Base-by-base conservation (phyloP, 2,329 filamentous ascomycete genomes). In the Fusarium pseudoanthophilum region DNA sequence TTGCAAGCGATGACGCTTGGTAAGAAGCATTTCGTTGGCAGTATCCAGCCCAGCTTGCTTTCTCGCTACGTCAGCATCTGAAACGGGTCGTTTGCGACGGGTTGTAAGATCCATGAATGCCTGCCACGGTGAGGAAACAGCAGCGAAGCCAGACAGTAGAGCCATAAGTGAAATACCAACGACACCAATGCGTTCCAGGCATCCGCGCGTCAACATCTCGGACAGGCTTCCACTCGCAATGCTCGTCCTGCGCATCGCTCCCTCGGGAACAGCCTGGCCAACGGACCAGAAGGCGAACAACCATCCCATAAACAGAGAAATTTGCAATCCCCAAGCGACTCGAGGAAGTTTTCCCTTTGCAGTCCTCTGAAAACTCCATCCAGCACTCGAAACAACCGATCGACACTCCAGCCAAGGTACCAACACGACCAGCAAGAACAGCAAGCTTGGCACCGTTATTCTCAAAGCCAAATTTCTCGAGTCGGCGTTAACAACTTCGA, bases 151-250 rank as follows among this genome's bases (percentile, higher is more conserved):
- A 11, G 94, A 94, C n/a, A 97, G 85, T 20, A 95, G 87, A 21
- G 94, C 94, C 93, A 97, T 97, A 60, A 96, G 83, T 53, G 92
- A 91, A 63, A 96, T 94, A 7, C 94, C 94, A 71, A 97, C 94
- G 45, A 97, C 92, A 18, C 94, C 94, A 32, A 97, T 91, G 49
- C 94, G 83, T 79, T 91, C 89, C 40, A 92, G 83, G 72, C 89
- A 91, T 14, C 87, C 89, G 48, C 87, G 83, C 21, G 85, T 85
- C 55, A 89, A 76, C 11, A 75, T 78, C 59, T 82, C 80, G 46
- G 84, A 79, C 20, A 83, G 76, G 26, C 75, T 79, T 61, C 78
- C 77, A n/a, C 72, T 74, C 18, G 71, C 74, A 70, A 64, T 78
- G 74, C 39, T 69, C 7, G 67, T 66, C 58, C 69, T 77, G 30